Conservation (phyloP, 1,139 yeast genomes). For the Taphrina populina region DNA sequence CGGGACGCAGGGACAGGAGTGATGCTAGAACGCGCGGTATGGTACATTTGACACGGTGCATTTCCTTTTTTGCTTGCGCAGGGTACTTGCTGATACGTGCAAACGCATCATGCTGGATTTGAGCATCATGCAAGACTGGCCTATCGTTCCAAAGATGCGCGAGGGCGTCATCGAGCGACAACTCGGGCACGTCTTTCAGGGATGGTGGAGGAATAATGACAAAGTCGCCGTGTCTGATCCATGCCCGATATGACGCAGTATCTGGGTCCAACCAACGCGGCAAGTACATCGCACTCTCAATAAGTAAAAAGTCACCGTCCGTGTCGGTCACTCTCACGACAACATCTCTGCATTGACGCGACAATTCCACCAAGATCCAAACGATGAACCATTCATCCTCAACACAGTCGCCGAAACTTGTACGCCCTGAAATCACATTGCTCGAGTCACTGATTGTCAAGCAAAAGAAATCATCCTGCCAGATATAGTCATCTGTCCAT, state of each 20-base stretch:
- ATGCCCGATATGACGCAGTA: slow-evolving; percentile 48
- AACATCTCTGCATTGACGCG: slow-evolving; percentile 46
- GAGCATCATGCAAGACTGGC: background rate
- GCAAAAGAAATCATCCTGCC: slow-evolving; percentile 42
- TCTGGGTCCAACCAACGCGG: slow-evolving; percentile 53
- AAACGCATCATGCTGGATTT: slow-evolving; percentile 35
- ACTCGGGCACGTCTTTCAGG: slow-evolving; percentile 6
- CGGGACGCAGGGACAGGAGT: slow-evolving; percentile 35
- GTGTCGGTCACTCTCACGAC: slow-evolving; percentile 55
- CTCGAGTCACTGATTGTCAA: slow-evolving; percentile 1
- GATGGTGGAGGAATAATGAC: slow-evolving; percentile 39
- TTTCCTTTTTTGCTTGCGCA: slow-evolving; percentile 34
- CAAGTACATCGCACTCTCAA: slow-evolving; percentile 51
- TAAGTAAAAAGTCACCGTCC: slow-evolving; percentile 58
- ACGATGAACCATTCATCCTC: slow-evolving; percentile 54
- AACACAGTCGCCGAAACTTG: slow-evolving; percentile 48
- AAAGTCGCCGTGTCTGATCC: slow-evolving; percentile 42
- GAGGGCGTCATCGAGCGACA: slow-evolving; percentile 35
- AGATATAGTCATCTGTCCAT: slow-evolving; percentile 40
- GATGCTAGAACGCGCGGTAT: slow-evolving; percentile 39
- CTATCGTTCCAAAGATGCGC: slow-evolving; percentile 12
- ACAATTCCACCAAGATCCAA: slow-evolving; percentile 48
- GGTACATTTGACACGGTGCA: slow-evolving; percentile 37
- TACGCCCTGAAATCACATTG: background rate
- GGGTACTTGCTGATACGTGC: slow-evolving; percentile 37